phyloP scores from a whole-genome alignment of 1,139 yeast genomes.

The Lizanozyma gosingica region DNA sequence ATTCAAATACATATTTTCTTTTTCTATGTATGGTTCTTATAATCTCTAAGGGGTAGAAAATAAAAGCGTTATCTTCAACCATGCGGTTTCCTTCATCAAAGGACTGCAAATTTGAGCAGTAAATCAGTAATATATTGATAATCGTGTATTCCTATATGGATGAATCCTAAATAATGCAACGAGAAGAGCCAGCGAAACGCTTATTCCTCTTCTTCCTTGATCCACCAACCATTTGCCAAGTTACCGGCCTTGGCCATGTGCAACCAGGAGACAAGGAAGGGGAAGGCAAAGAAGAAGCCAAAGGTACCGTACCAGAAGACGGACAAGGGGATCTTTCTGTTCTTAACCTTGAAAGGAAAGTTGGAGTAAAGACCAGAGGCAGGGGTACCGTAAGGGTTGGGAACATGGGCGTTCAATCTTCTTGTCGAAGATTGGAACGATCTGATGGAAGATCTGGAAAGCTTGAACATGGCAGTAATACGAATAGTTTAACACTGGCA shows the following conservation, averaged over 20 bases:
- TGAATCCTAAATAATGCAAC: background rate
- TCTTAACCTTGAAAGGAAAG: constrained; percentile 88
- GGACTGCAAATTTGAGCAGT: too few relatives aligned
- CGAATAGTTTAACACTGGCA: background rate
- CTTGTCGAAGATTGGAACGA: constrained; percentile 31
- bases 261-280: constrained; percentile 35
- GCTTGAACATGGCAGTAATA: background rate
- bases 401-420: constrained; percentile 14
- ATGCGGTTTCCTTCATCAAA: too few relatives aligned
- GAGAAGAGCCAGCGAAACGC: background rate
- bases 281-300: constrained; percentile 44
- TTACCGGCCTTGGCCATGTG: constrained; percentile 38
- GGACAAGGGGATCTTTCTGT: constrained; percentile 83
- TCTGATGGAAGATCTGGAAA: constrained; percentile 15
- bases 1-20: too few relatives aligned
- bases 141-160: background rate
- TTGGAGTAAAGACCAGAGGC: constrained; percentile 86
- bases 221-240: background rate
- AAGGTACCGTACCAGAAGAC: constrained; percentile 74
- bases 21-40: too few relatives aligned
- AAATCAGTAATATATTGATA: too few relatives aligned
- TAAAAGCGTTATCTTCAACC: too few relatives aligned
- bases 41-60: too few relatives aligned
- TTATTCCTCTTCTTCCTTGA: background rate
- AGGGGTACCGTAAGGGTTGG: constrained; percentile 30